phyloP scores from a whole-genome alignment of 2,329 filamentous ascomycete genomes.

The Mollisiaceae sp. region DNA sequence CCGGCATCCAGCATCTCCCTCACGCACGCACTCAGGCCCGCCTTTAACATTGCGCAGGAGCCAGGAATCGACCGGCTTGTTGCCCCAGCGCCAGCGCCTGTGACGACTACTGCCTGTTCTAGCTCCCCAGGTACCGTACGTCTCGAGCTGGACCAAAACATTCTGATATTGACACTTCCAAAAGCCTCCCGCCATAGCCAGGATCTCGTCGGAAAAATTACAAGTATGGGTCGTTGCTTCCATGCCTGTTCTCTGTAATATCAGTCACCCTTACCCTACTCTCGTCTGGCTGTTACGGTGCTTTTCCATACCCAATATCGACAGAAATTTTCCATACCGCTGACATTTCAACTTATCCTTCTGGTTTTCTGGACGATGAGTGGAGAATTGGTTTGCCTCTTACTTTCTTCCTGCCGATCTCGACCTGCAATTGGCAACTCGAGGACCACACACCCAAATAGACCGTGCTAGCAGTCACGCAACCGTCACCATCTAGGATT shows the following conservation, averaged over 20 bases:
- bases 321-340: slow-evolving; percentile 22
- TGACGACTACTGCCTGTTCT: slow-evolving; percentile 16
- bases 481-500: slow-evolving; percentile 31
- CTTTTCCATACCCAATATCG: slow-evolving; percentile 25
- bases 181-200: slow-evolving; percentile 23
- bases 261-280: slow-evolving; percentile 28
- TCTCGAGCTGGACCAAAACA: slow-evolving; percentile 19
- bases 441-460: slow-evolving; percentile 26
- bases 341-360: slow-evolving; percentile 20
- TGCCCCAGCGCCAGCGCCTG: slow-evolving; percentile 20
- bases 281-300: slow-evolving; percentile 20
- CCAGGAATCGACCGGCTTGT: slow-evolving; percentile 25
- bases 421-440: slow-evolving; percentile 31
- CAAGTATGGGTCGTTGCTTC: slow-evolving; percentile 32
- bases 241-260: slow-evolving; percentile 31
- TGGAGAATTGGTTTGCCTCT: slow-evolving; percentile 26
- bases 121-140: slow-evolving; percentile 14
- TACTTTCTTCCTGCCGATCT: slow-evolving; percentile 30
- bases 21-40: slow-evolving; percentile 10
- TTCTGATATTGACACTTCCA: slow-evolving; percentile 29
- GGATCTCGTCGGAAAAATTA: slow-evolving; percentile 27
- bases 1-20: slow-evolving; percentile 20
- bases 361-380: slow-evolving; percentile 30
- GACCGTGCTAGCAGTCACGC: slow-evolving; percentile 38
- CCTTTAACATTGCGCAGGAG: slow-evolving; percentile 16